Evolutionary conservation across 768 basidiomycete species (phyloP), one percentile per base, ranked within the genome.

Genomic region (Suillus discolor): DNA sequence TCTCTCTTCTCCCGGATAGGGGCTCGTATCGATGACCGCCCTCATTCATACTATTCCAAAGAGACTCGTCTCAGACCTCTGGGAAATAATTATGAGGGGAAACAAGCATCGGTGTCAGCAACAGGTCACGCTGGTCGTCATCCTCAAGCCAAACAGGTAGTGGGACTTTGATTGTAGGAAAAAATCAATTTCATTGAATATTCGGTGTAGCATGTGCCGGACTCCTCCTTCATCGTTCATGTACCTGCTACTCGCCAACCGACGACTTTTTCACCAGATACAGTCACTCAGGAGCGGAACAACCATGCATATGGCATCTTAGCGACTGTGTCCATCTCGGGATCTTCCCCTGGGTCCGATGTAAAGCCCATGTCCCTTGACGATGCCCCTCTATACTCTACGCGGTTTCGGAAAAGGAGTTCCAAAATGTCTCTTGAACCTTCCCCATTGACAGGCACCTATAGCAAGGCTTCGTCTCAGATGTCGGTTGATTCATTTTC

Each of bases 331-430:
- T 60, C 59, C 9, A 44, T 42, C 25, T 60, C 25, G 3, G 25
- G 25, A 42, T 42, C 41, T 6, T 28, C 41, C 42, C 3, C 54
- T n/a, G 54, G 12, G 6, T 60, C 59, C 7, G 41, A 60, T 42
- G 28, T 7, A 60, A 42, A 42, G 59, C 6, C 59, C 25, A 60
- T 60, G 59, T 60, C 59, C 6, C 5, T 60, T 31, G 59, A 60
- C 12, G 41, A 60, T 18, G 59, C 38, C 23, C 6, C 59, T 6
- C 39, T 28, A 25, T 12, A 41, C 6, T 60, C 59, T 28, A 59
- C 16, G 6, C 39, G 2, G 25, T 20, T 11, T 20, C 28, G 41
- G 41, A 42, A 42, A 41, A 12, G 25, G 41, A 60, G 59, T 1
- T 42, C 59, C 6, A 20, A 11, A 60, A 60, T 60, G 41, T 31